Evolutionary conservation across 78 protist species (phyloP).

Genomic region (slime mould (Dictyostelium discoideum)): dicty_2.7 NC_007090.3:3234501-3235000

Average conservation of each 20-base stretch:
- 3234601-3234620: not conserved
- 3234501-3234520: not conserved
- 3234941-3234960: no score
- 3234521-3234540: not conserved
- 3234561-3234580: not conserved
- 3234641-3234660: not conserved
- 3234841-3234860: not conserved
- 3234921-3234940: no score
- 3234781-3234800: not conserved
- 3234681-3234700: not conserved
- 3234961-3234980: no score
- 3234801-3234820: not conserved
- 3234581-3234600: not conserved
- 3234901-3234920: no score
- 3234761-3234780: not conserved
- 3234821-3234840: not conserved
- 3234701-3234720: not conserved
- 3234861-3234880: no score
- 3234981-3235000: no score
- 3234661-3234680: not conserved
- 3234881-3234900: no score
- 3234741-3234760: not conserved
- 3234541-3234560: not conserved
- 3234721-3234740: not conserved
- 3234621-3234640: not conserved